These are phyloP conservation scores for Suillus placidus DNA, from an alignment of 768 basidiomycete species.

Conservation along the genomic window DNA sequence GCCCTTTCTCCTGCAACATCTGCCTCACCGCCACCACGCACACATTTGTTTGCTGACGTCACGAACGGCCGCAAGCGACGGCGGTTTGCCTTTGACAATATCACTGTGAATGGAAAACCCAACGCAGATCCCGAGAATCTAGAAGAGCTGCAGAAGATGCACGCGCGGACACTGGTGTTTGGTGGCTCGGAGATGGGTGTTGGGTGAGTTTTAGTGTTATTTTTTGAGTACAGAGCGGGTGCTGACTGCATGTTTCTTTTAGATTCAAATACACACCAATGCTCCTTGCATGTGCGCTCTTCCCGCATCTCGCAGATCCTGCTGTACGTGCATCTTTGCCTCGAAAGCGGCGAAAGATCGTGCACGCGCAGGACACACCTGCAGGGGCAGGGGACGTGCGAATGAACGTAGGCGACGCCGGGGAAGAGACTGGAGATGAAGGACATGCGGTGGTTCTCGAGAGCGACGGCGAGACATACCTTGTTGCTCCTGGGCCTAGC, in stretches of 20 bases:
- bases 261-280: conserved; percentile 59
- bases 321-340: conserved; percentile 20
- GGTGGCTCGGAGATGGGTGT: conserved; percentile 41
- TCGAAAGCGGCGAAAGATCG: conserved; percentile 33
- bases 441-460: conserved; percentile 29
- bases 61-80: conserved; percentile 38
- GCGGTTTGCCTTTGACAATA: conserved; percentile 25
- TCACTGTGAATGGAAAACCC: conserved; percentile 22
- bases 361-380: not conserved
- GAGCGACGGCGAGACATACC: conserved; percentile 24
- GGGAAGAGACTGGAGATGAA: conserved; percentile 12
- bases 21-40: conserved; percentile 30
- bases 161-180: conserved; percentile 52
- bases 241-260: conserved; percentile 1
- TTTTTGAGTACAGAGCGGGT: not conserved
- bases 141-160: conserved; percentile 45
- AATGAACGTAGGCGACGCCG: conserved; percentile 14
- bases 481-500: conserved; percentile 19
- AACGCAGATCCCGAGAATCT: conserved; percentile 28
- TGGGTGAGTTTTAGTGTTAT: conserved; percentile 42
- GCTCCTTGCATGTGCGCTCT: conserved; percentile 45
- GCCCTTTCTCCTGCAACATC: conserved; percentile 25
- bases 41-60: conserved; percentile 26
- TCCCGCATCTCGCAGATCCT: conserved; percentile 37
- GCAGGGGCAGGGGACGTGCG: conserved; percentile 13